These are phyloP conservation scores for Ogataea hybrid DNA, from an alignment of 1,139 yeast species.

Conservation along the genomic window DNA sequence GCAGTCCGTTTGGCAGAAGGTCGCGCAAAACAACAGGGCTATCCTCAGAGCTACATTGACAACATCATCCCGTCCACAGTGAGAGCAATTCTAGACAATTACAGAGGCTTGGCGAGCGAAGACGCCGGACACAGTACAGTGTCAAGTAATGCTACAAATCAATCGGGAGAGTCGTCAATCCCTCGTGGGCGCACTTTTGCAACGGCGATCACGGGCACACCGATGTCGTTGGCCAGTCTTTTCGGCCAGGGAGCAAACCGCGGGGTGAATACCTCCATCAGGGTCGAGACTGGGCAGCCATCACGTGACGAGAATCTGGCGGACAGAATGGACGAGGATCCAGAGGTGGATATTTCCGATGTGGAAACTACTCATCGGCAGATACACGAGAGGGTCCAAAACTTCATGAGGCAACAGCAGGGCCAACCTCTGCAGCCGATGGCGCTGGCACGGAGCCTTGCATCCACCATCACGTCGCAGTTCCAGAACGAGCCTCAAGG, in stretches of 20 bases:
- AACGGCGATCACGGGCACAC: conserved; percentile 14
- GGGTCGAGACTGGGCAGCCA: conserved; percentile 8
- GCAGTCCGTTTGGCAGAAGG: conserved; percentile 28
- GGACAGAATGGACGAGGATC: conserved; percentile 18
- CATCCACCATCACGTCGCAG: conserved; percentile 13
- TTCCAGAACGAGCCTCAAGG: conserved; percentile 5
- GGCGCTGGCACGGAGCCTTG: conserved; percentile 14
- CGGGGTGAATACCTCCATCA: conserved; percentile 9
- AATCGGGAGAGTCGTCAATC: conserved; percentile 7
- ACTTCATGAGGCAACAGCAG: conserved; percentile 11
- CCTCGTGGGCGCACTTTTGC: conserved; percentile 14
- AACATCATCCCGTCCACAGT: conserved; percentile 25
- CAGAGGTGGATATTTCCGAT: conserved; percentile 13
- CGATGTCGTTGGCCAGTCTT: conserved; percentile 14
- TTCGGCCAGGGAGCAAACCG: conserved; percentile 8
- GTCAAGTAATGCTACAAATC: conserved; percentile 9
- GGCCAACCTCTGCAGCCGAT: conserved; percentile 10
- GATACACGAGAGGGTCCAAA: conserved; percentile 14
- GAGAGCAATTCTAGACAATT: conserved; percentile 23
- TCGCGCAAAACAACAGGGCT: conserved; percentile 33
- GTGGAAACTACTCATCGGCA: conserved; percentile 12
- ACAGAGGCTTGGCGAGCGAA: conserved; percentile 16
- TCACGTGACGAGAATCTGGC: conserved; percentile 4
- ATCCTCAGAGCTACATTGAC: conserved; percentile 29
- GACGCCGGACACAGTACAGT: conserved; percentile 10